Evolutionary conservation across 1,139 yeast species (phyloP).

Genomic region (Pichia inconspicua): DNA sequence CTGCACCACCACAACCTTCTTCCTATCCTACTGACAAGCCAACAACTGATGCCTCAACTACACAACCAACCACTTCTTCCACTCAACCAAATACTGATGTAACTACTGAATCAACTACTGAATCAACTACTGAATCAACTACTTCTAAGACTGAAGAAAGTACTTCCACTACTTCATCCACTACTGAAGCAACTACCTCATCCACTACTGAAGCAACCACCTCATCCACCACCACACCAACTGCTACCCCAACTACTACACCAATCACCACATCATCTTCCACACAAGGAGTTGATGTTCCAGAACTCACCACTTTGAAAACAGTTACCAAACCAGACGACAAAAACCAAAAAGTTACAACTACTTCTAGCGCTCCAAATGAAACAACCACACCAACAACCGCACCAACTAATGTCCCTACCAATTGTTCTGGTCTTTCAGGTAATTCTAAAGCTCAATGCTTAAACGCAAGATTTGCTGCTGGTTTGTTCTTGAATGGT

Average conservation of each 20-base stretch:
- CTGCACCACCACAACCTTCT: constrained; percentile 9
- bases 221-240: constrained; percentile 17
- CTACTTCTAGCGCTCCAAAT: constrained; percentile 7
- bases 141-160: constrained; percentile 4
- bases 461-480: constrained; percentile 31
- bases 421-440: constrained; percentile 28
- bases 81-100: constrained; percentile 16
- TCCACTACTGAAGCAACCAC: constrained; percentile 22
- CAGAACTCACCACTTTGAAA: background rate
- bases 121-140: constrained; percentile 6
- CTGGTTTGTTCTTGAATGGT: constrained; percentile 29
- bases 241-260: background rate
- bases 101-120: constrained; percentile 5
- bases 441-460: constrained; percentile 35
- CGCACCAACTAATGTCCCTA: constrained; percentile 7
- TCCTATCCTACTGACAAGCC: constrained; percentile 12
- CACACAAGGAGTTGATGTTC: background rate
- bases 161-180: constrained; percentile 3
- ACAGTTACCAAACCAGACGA: constrained; percentile 1
- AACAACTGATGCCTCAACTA: constrained; percentile 21
- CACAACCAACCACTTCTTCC: constrained; percentile 25
- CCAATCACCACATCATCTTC: background rate
- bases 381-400: constrained; percentile 7
- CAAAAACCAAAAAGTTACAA: constrained; percentile 1
- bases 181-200: constrained; percentile 7